Evolutionary conservation across 2,329 filamentous ascomycete species (phyloP), one percentile per base, ranked within the genome.

Genomic region (Uncinocarpus reesii): DNA sequence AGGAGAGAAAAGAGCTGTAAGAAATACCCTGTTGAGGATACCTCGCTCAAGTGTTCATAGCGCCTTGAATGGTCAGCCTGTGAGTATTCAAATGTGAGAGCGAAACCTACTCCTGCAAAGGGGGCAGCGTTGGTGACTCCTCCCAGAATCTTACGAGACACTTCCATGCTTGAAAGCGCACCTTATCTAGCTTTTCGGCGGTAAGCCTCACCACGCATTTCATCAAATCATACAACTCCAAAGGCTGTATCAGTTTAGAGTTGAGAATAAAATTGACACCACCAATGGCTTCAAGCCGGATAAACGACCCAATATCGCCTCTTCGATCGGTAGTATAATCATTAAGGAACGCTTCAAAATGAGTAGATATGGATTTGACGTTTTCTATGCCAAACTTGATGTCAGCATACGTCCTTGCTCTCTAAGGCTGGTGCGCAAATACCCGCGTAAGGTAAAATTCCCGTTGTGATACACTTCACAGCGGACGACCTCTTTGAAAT

Each of bases 311-410:
- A 42, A 96, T 77, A 60, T 98, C 92, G 13, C 92, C 92, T 49
- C 88, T 76, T 11, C 89, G 82, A 55, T 86, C 90, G 2, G 86
- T 89, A 0, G 86, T 94, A 60, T 96, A 96, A 62, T 98, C 89
- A 55, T 90, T 83, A 23, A 98, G 67, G 31, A 69, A 70, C 1
- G 49, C 48, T 2, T 64, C 48, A 20, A 71, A 55, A 44, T 62
- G 57, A 6, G 53, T 53, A 15, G 56, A 52, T 44, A 69, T 51
- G 23, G 45, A 48, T 44, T 62, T 56, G 2, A 57, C 59, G n/a
- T 58, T 48, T 49, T 56, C 67, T 69, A 40, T 16, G n/a, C 16
- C 42, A 34, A 41, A 5, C 23, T 8, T 11, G 2, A 11, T 37
- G 36, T 46, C 11, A 50, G 36, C 15, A 23, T 7, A 18, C 10